Base-by-base conservation (phyloP, 495 filamentous ascomycete genomes). In the Chaetomium fimeti region DNA sequence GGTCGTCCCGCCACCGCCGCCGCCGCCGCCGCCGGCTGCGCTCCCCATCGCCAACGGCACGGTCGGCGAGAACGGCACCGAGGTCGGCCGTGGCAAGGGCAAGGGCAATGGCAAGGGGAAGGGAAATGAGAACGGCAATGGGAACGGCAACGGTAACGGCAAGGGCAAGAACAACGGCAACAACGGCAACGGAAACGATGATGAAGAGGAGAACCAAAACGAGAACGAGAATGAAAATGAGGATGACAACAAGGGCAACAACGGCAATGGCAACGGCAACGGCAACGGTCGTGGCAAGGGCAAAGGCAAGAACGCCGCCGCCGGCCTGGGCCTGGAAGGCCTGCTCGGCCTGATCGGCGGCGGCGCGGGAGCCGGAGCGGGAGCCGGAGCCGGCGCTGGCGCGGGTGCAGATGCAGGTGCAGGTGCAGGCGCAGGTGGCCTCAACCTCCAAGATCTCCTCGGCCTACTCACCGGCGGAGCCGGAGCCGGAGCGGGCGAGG, bases 81-180 rank as follows among this genome's bases (percentile, higher is more conserved):
- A 43, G 22, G 56, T 29, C 22, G 48, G 36, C 25, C 16, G 6
- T 18, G 20, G 11, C 25, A 56, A 56, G n/a, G 65, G 56, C 60
- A 59, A 63, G 38, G 60, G 55, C 12, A 60, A 63, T 9, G 65
- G 65, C 1, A 67, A 67, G 32, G 55, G 43, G 24, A 62, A 63
- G 3, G 65, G 54, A n/a, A 57, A 62, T 25, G 64, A 60, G 2
- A 66, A 60, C 25, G 64, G 42, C 24, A 61, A 60, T 6, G 57
- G 40, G 2, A 43, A 28, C 7, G 48, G 48, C 43, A 22, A 22
- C 12, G 49, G 48, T 8, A 60, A 36, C 11, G 48, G 48, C 48
- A 27, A 11, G 5, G 27, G 5, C 27, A 29, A 54, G 18, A 28
- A 28, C 28, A 54, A 29, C 22, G 15, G 2, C 48, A 51, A 51